Percentiles rank a stretch among this genome's conserved stretches.
Conservation (phyloP, 331 rosid species). For the Malus hybrid region DNA sequence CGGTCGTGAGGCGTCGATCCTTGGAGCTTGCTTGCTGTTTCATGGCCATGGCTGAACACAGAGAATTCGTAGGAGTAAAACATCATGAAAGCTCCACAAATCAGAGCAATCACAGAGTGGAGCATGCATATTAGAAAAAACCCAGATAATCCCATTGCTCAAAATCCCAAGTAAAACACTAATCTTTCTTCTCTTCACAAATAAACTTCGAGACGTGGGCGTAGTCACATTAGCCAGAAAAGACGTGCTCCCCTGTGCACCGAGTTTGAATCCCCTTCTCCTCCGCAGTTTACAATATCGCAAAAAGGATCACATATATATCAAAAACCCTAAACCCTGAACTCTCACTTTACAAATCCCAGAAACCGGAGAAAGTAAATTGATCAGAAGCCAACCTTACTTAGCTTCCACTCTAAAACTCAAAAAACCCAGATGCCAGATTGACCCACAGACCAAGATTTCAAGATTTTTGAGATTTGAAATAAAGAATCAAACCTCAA, state of each 20-base stretch:
- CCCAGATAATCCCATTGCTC: conserved; percentile 53
- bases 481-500: conserved; percentile 6
- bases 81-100: conserved; percentile 69
- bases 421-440: conserved; percentile 3
- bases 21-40: conserved; percentile 64
- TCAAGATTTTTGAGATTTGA: neutral
- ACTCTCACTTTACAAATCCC: neutral
- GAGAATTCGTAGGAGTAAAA: conserved; percentile 55
- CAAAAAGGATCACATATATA: neutral
- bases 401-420: neutral
- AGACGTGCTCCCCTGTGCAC: no score
- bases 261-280: no score
- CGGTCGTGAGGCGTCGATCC: conserved; percentile 89
- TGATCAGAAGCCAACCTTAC: conserved; percentile 9
- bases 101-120: conserved; percentile 63
- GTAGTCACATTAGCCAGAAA: no score
- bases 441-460: neutral
- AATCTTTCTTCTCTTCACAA: conserved; percentile 4
- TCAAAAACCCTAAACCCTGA: conserved; percentile 9
- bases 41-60: conserved; percentile 65
- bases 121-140: conserved; percentile 59
- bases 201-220: neutral
- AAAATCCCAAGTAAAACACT: neutral
- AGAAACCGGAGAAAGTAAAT: neutral
- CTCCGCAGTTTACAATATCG: no score